A percentile compares a stretch with the other conserved stretches of the same genome.
These are phyloP conservation scores for Flaveria ramosissima DNA, from an alignment of 129 eudicot genomes.

Conservation along the genomic window DNA sequence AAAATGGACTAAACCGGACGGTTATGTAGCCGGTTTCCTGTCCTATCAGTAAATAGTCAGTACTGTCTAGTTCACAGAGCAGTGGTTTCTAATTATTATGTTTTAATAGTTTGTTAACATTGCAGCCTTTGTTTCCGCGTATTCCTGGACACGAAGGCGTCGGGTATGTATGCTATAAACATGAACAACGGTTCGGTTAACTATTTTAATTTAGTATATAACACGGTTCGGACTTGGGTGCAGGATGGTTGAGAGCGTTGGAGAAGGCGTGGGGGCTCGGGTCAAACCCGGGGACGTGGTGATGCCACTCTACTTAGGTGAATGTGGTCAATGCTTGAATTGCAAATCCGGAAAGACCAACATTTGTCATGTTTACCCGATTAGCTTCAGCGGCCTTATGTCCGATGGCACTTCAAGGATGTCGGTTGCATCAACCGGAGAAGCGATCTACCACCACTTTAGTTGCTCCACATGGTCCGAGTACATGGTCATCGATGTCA, in stretches of 20 bases:
- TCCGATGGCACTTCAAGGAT: constrained; percentile 59
- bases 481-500: constrained; percentile 45
- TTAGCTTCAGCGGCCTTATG: constrained; percentile 43
- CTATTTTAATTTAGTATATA: neutral
- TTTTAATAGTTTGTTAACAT: neutral
- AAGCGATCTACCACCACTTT: constrained; percentile 41
- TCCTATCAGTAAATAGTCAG: no score
- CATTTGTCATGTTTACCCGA: constrained; percentile 40
- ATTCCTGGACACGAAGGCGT: constrained; percentile 70
- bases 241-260: constrained; percentile 57
- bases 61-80: no score
- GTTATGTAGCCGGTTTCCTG: no score
- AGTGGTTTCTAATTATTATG: neutral
- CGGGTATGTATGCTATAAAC: constrained; percentile 24
- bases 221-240: neutral
- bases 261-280: constrained; percentile 35
- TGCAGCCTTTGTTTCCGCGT: constrained; percentile 58
- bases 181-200: neutral
- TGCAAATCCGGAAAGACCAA: constrained; percentile 52
- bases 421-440: constrained; percentile 41
- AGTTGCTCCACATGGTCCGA: constrained; percentile 65
- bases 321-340: constrained; percentile 54
- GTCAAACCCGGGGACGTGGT: constrained; percentile 52
- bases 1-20: no score
- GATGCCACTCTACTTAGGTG: constrained; percentile 59